A percentile compares a stretch with the other conserved stretches of the same genome.
Evolutionary conservation across 2,329 filamentous ascomycete genomes (phyloP).

Genomic region (Phialophora macrospora): DNA sequence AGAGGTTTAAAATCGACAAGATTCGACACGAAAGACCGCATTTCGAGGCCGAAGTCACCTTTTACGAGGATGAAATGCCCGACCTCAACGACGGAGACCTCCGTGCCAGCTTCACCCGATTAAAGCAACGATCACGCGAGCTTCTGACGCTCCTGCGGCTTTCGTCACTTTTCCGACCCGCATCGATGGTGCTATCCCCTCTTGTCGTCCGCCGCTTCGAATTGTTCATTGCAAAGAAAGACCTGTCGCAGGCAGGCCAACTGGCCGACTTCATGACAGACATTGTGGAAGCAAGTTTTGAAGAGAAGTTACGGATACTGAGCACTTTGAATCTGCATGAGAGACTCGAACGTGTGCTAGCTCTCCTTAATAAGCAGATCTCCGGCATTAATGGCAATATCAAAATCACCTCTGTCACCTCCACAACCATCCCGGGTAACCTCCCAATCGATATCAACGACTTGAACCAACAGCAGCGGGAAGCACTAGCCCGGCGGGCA

Average conservation of each 20-base stretch:
- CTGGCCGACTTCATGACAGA: slow-evolving; percentile 98
- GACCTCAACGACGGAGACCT: slow-evolving; percentile 65
- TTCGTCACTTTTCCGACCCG: slow-evolving; percentile 78
- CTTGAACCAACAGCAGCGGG: slow-evolving; percentile 55
- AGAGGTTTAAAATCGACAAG: slow-evolving; percentile 75
- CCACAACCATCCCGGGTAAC: slow-evolving; percentile 65
- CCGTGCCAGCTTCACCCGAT: slow-evolving; percentile 72
- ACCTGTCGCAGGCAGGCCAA: slow-evolving; percentile 77
- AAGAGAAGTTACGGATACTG: slow-evolving; percentile 88
- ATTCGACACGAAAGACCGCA: slow-evolving; percentile 79
- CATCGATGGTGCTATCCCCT: slow-evolving; percentile 73
- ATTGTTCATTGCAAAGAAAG: slow-evolving; percentile 81
- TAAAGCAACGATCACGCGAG: slow-evolving; percentile 85
- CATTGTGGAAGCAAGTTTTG: slow-evolving; percentile 81
- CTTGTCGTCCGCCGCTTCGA: slow-evolving; percentile 86
- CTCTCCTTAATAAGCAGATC: slow-evolving; percentile 81
- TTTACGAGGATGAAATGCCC: slow-evolving; percentile 65
- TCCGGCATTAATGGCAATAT: slow-evolving; percentile 83
- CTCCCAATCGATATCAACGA: slow-evolving; percentile 62
- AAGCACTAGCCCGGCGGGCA: slow-evolving; percentile 49
- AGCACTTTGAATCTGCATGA: slow-evolving; percentile 79
- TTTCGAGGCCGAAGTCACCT: slow-evolving; percentile 79
- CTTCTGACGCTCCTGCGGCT: slow-evolving; percentile 82
- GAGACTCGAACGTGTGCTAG: slow-evolving; percentile 79
- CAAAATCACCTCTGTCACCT: slow-evolving; percentile 78